Evolutionary conservation across 257 asterid species (phyloP), one percentile per base, ranked within the genome.

Genomic region (Nemophila menziesii): DNA sequence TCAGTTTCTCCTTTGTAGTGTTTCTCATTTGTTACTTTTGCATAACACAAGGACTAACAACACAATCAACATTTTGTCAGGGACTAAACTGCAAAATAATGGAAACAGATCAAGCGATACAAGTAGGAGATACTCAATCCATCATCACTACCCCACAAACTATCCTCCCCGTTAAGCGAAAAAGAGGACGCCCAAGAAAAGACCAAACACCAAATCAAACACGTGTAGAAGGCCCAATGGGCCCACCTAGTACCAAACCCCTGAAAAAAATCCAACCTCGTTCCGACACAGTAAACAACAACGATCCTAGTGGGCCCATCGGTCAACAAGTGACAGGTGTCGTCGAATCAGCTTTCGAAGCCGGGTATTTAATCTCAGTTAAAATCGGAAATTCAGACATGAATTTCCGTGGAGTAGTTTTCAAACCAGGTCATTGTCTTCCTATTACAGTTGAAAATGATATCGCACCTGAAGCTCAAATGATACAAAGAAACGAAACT

Each of bases 281-380:
- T 20, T 57, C 47, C 49, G 54, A 40, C 20, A 60, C 55, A 33
- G 55, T 36, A 44, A 19, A 37, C 22, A 50, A 66, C 16, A 62
- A 51, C 4, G 63, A 33, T 2, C 43, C 48, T 16, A 73, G 71
- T 42, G 51, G 20, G 20, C 48, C 68, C 68, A 70, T 85, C 23
- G 96, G 98, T 14, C 87, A 78, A 68, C 42, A 80, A 16, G 94
- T 89, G 29, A 74, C 71, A n/a, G 98, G 94, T 48, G 78, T 89
- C 12, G 66, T 89, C 26, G 94, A 89, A 65, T 80, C 96, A 43
- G 56, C 94, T 12, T 81, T 89, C 57, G 93, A 81, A 57, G 92
- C 86, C 8, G 98, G 98, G 23, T 89, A 72, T 63, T 56, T 89
- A 58, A 78, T 89, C 2, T 53, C 65, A 54, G 87, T 89, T 43